Percentiles rank a stretch among this genome's conserved stretches.
Evolutionary conservation across 1,139 yeast species (phyloP).

Genomic region (Debaryomyces robertsiae): DNA sequence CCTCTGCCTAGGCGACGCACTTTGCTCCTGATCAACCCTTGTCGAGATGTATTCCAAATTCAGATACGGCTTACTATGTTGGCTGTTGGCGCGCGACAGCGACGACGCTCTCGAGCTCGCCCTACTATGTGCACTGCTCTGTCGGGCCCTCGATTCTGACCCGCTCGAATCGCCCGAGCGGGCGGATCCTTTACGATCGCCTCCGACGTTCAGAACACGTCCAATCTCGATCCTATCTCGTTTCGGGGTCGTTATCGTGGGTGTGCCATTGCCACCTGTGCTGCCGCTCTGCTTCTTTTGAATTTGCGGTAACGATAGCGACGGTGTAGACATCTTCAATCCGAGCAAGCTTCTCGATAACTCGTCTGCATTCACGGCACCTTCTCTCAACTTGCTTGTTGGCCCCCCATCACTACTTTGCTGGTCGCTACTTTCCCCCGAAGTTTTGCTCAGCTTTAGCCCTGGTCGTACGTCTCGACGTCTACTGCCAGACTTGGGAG

Average conservation of each 20-base stretch:
- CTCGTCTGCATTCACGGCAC: conserved; percentile 6
- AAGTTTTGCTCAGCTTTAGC: not conserved
- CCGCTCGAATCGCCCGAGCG: not conserved
- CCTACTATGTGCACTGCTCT: not conserved
- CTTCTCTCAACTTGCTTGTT: not conserved
- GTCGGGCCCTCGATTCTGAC: not conserved
- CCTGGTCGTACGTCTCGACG: conserved; percentile 1
- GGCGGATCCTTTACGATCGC: not conserved
- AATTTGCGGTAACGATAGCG: not conserved
- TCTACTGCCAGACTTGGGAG: not conserved
- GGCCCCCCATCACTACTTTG: not conserved
- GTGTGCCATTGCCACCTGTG: conserved; percentile 1
- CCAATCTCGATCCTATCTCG: not conserved
- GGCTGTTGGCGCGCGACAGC: not conserved
- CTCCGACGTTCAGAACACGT: not conserved
- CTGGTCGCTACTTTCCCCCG: not conserved
- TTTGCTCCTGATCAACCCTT: not conserved
- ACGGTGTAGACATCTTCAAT: conserved; percentile 3
- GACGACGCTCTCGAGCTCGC: not conserved
- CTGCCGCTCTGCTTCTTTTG: not conserved
- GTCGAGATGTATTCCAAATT: not conserved
- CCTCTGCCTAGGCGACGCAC: not conserved
- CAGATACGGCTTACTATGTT: not conserved
- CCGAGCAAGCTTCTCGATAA: conserved; percentile 6
- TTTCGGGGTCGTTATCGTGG: not conserved